Evolutionary conservation across 2,329 filamentous ascomycete genomes (phyloP).

Genomic region (Colletotrichum neosansevieriae): DNA sequence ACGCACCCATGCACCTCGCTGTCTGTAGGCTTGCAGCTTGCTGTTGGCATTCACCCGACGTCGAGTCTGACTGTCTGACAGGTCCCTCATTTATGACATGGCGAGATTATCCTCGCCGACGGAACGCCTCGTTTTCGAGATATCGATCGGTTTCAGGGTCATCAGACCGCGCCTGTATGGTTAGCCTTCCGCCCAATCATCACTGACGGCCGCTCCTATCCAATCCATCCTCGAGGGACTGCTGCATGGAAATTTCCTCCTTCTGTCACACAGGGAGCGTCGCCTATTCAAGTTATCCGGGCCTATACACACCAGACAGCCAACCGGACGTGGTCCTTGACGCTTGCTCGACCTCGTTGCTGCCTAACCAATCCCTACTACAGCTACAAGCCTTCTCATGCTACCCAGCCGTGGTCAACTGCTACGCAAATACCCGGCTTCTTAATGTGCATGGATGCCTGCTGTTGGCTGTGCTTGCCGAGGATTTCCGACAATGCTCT

Average conservation of each 20-base stretch:
- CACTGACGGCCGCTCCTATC: constrained; percentile 4
- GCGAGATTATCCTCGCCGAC: constrained; percentile 1
- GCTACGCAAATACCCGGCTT: constrained; percentile 1
- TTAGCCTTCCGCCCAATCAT: constrained; percentile 19
- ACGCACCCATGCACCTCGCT: constrained; percentile 32
- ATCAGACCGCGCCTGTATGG: constrained; percentile 29
- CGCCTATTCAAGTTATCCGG: background rate
- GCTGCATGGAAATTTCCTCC: constrained; percentile 5
- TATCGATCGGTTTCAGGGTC: constrained; percentile 26
- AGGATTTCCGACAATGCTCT: constrained; percentile 4
- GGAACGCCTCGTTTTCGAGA: constrained; percentile 11
- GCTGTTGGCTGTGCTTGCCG: constrained; percentile 6
- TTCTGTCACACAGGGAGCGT: constrained; percentile 17
- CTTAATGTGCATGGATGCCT: background rate
- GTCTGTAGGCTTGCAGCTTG: constrained; percentile 12
- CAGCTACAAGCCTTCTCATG: background rate
- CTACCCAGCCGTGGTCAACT: background rate
- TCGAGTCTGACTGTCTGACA: constrained; percentile 25
- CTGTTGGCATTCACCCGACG: constrained; percentile 10
- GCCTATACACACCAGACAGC: background rate
- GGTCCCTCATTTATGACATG: constrained; percentile 7
- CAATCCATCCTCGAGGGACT: background rate
- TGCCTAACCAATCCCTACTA: constrained; percentile 1
- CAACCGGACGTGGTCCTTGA: constrained; percentile 1
- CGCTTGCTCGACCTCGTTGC: background rate